Evolutionary conservation across 352 stramenopile species (phyloP), one percentile per base, ranked within the genome.

Genomic region (Globisporangium apiculatum): DNA sequence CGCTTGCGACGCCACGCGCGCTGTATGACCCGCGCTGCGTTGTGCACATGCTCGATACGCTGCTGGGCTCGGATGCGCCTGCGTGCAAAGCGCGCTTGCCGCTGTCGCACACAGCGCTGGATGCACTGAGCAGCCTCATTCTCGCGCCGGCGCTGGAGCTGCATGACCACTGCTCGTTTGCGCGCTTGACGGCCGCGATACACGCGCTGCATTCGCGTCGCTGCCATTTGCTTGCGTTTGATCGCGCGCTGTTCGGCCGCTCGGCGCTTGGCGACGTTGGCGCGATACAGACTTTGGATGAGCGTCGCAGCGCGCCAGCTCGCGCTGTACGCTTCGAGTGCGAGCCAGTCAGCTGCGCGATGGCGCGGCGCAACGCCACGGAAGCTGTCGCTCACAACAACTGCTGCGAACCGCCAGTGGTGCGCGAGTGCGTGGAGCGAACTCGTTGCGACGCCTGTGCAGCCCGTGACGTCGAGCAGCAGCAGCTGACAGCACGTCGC

Each of bases 321-420:
- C 55, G 80, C 75, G 9, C 84, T 80, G 53, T 97, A 96, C 9
- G 93, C 72, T 49, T 96, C 85, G 17, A 98, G 83, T 36, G 87
- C 69, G 9, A 92, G 57, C 57, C 89, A 86, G 57, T 97, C 86
- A 12, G 84, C 63, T 14, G 78, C 86, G 8, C 91, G 80, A 35
- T 83, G 67, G 31, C 84, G 72, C 9, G 91, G 87, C 53, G 70
- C 68, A 48, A 97, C 75, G 0, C 90, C 91, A 52, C 86, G 80
- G 51, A 91, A 96, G 8, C 75, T 81, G 4, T 77, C 62, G 15
- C 59, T 75, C 18, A 56, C 58, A 7, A 51, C 60, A 49, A 74
- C 82, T 3, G 68, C 18, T 0, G 75, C 75, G 49, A 87, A 88
- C 38, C 82, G 84, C 83, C 83, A 93, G 18, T 62, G 71, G 2